Evolutionary conservation across 2,329 filamentous ascomycete genomes (phyloP).

Genomic region (Rhexocercosporidium sp.): DNA sequence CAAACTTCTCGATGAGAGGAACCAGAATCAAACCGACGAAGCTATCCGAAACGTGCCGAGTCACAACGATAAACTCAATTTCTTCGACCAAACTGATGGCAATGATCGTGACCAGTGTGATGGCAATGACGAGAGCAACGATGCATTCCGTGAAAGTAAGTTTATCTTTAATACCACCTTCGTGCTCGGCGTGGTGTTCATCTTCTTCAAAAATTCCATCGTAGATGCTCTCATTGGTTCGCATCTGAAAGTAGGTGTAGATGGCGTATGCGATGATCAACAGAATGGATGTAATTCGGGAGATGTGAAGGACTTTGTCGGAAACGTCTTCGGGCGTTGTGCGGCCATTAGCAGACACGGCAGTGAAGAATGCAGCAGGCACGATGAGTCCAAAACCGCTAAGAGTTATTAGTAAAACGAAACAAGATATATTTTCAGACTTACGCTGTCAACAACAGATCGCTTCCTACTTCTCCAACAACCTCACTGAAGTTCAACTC

Average conservation of each 20-base stretch:
- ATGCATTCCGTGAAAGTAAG: constrained; percentile 77
- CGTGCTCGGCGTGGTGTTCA: constrained; percentile 66
- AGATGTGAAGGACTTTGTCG: constrained; percentile 65
- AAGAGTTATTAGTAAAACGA: constrained; percentile 19
- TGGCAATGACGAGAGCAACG: constrained; percentile 65
- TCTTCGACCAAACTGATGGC: constrained; percentile 76
- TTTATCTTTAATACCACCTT: constrained; percentile 61
- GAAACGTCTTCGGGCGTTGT: constrained; percentile 50
- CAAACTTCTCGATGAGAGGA: constrained; percentile 83
- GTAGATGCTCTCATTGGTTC: constrained; percentile 78
- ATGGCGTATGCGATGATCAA: constrained; percentile 71
- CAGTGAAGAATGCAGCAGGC: constrained; percentile 54
- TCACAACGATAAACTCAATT: constrained; percentile 66
- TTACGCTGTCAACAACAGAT: constrained; percentile 77
- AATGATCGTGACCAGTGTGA: constrained; percentile 74
- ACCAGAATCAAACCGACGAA: constrained; percentile 78
- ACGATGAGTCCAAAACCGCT: constrained; percentile 55
- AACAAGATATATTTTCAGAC: constrained; percentile 45
- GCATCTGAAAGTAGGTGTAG: constrained; percentile 76
- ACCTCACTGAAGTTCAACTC: constrained; percentile 76
- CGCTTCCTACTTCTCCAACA: constrained; percentile 79
- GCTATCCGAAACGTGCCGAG: constrained; percentile 57
- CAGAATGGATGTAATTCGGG: constrained; percentile 72
- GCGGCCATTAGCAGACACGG: constrained; percentile 45
- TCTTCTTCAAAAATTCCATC: constrained; percentile 75